phyloP scores from a whole-genome alignment of 2,329 filamentous ascomycete genomes.

The Fusarium fujikuroi region DNA sequence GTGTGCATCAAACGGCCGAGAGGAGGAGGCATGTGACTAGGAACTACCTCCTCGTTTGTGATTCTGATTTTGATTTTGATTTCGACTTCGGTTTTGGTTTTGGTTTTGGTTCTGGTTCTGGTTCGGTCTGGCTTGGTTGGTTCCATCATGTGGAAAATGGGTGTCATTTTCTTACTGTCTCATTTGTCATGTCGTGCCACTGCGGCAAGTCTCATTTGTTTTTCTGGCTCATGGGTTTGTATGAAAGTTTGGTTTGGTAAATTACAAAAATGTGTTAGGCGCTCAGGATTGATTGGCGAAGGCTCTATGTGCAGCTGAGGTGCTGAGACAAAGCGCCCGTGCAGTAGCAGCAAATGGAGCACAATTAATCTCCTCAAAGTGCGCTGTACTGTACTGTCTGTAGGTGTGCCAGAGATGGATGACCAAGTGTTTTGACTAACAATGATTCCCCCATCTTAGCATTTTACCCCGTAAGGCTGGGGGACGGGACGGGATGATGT shows the following conservation, averaged over 20 bases:
- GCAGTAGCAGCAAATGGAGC: neutral
- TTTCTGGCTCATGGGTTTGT: neutral
- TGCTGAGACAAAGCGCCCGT: constrained; percentile 13
- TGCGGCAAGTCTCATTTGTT: neutral
- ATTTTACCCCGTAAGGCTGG: constrained; percentile 14
- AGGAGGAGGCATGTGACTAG: constrained; percentile 33
- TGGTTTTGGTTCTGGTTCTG: neutral
- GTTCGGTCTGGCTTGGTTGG: neutral
- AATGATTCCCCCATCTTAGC: neutral
- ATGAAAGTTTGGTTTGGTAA: constrained; percentile 5
- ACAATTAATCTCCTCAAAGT: neutral
- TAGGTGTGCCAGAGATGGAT: constrained; percentile 10
- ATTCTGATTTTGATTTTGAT: constrained; percentile 7
- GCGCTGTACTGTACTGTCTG: neutral
- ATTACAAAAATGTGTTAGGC: constrained; percentile 15
- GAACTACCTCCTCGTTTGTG: constrained; percentile 11
- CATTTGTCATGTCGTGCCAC: constrained; percentile 3
- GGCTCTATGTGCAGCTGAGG: neutral
- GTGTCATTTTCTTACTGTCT: neutral
- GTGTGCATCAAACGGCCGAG: constrained; percentile 25
- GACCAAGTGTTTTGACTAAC: constrained; percentile 29
- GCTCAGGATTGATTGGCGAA: neutral
- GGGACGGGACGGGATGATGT: constrained; percentile 7
- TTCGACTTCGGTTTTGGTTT: neutral
- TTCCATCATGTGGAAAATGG: neutral